Conservation (phyloP, 2,329 filamentous ascomycete species). For the Paradendryphiella salina region DNA sequence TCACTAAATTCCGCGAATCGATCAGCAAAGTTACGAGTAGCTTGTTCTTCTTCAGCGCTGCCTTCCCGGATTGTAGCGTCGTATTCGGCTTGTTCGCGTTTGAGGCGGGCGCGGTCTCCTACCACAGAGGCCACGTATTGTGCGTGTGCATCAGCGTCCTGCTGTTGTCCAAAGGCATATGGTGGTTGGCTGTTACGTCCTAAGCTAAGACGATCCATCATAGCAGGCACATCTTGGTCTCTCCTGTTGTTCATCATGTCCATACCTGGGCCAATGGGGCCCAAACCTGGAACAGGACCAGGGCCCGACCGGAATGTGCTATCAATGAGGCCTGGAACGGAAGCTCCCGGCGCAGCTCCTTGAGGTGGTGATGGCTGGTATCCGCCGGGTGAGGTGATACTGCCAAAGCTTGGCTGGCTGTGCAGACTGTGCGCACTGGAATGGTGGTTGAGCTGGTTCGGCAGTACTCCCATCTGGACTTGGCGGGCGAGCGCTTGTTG, state of each 20-base stretch:
- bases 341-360: constrained; percentile 50
- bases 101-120: constrained; percentile 62
- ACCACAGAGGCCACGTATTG: constrained; percentile 64
- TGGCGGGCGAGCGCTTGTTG: constrained; percentile 74
- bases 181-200: constrained; percentile 56
- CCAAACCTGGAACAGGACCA: constrained; percentile 47
- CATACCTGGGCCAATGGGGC: constrained; percentile 51
- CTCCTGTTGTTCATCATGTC: constrained; percentile 55
- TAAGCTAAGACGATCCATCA: constrained; percentile 68
- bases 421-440: constrained; percentile 94
- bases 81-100: constrained; percentile 64
- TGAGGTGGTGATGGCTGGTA: constrained; percentile 65
- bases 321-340: constrained; percentile 71
- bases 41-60: constrained; percentile 34
- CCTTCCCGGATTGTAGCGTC: constrained; percentile 46
- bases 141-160: constrained; percentile 53
- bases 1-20: constrained; percentile 83
- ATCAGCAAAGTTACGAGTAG: constrained; percentile 58
- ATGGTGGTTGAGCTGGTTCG: constrained; percentile 80
- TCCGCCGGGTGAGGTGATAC: constrained; percentile 82
- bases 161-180: constrained; percentile 57
- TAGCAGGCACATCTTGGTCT: constrained; percentile 70
- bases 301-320: constrained; percentile 50
- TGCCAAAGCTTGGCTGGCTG: constrained; percentile 94
- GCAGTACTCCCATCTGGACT: constrained; percentile 62